Conservation (phyloP, 352 stramenopile genomes). For the Aphanomyces invadans region DNA sequence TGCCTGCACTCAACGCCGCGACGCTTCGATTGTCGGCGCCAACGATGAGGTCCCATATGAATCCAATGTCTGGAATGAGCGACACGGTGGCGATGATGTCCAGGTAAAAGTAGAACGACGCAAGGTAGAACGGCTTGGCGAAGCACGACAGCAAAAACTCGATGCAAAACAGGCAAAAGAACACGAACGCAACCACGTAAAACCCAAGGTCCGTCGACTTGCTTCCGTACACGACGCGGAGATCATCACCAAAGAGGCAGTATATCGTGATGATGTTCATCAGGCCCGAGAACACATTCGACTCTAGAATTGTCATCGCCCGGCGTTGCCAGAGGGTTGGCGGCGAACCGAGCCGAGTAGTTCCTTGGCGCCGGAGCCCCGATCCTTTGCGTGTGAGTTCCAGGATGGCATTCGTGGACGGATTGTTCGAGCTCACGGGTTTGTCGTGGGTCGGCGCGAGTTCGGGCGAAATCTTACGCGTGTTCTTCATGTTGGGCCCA, state of each 20-base stretch:
- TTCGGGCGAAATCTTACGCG: slow-evolving; percentile 9
- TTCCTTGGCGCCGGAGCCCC: background rate
- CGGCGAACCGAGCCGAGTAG: background rate
- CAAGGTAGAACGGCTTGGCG: slow-evolving; percentile 64
- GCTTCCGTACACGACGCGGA: slow-evolving; percentile 67
- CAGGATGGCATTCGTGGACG: background rate
- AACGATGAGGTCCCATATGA: slow-evolving; percentile 69
- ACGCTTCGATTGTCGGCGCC: slow-evolving; percentile 33
- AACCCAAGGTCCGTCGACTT: slow-evolving; percentile 73
- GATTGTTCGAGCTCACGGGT: background rate
- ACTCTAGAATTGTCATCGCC: slow-evolving; percentile 48
- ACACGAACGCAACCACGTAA: slow-evolving; percentile 78
- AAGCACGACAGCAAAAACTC: slow-evolving; percentile 84
- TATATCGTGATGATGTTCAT: slow-evolving; percentile 91
- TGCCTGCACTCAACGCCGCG: slow-evolving; percentile 51
- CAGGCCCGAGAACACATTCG: slow-evolving; percentile 58
- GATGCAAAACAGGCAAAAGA: slow-evolving; percentile 81
- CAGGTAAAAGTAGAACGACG: slow-evolving; percentile 89
- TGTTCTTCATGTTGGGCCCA: slow-evolving; percentile 10
- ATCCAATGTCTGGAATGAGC: slow-evolving; percentile 77
- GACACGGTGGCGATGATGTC: slow-evolving; percentile 85
- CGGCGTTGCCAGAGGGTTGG: background rate
- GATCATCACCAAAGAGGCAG: slow-evolving; percentile 89
- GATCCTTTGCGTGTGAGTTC: background rate
- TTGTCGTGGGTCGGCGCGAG: background rate